Evolutionary conservation across 345 rosid genomes (phyloP), one percentile per base, ranked within the genome.

Genomic region (Zanthoxylum bungeanum): DNA sequence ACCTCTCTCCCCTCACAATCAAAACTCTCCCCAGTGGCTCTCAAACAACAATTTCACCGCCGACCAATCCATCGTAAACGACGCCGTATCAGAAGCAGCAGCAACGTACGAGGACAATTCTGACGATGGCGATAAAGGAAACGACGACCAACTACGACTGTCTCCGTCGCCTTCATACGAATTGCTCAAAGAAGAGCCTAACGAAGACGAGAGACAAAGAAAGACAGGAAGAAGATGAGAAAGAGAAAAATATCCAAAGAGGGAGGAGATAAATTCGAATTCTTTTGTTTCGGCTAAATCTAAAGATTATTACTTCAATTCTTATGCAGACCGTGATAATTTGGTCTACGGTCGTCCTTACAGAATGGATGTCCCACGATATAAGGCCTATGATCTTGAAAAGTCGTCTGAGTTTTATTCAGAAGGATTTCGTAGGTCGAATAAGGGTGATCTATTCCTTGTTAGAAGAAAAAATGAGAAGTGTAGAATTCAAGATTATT

Each of bases 321-420:
- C 90, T 73, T 92, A 84, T 68, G 96, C 94, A 52, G 99, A 95
- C 77, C 85, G 80, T 4, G 91, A 95, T 80, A 92, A 91, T 81
- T 81, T 92, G 70, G 91, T 87, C 71, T 95, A 84, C 78, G 99
- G 96, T 51, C 82, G 85, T 76, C 83, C 87, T 60, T 95, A 92
- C 84, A 92, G 99, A 78, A 91, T 91, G 99, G 84, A 91, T 74
- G 86, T 95, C 62, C 96, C 98, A 9, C 89, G 87, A 46, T 89
- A 91, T 79, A 92, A 85, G 68, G 82, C 80, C 53, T 76, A 22
- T n/a, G 78, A 60, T 75, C 73, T 79, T 47, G 80, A 78, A 33
- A 83, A 85, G 53, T 72, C 51, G 63, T 74, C 80, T 33, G 64
- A 75, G 64, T 60, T 68, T 66, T 70, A 72, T 49, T 82, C 75